Evolutionary conservation across 768 basidiomycete genomes (phyloP), one percentile per base, ranked within the genome.

Genomic region (Rhizopogon rudus): DNA sequence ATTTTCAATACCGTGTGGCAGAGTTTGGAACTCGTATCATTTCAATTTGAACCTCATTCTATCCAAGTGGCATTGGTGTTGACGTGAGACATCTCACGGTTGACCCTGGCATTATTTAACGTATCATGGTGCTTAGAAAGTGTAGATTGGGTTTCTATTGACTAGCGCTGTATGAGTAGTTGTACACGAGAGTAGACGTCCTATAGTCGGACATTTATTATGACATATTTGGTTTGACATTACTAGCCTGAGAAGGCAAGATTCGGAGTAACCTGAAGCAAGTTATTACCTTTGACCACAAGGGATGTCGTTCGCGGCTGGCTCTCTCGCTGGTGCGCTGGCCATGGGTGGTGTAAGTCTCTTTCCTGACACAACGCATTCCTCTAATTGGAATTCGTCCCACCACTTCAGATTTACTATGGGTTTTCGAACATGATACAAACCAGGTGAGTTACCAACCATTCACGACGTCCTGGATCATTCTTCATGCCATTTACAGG

Each of bases 251-350:
- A 33, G 31, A 33, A 33, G 31, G 31, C 31, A 5, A 4, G 25
- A 25, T 25, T 25, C 25, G 3, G 4, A 25, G 25, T 25, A 25
- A 25, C 25, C 4, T 25, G 25, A 20, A 1, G 33, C 3, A 37
- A 37, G 35, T 37, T 13, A 12, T 37, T 5, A 35, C 35, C 3
- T 37, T 35, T 16, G 33, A 37, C 10, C 35, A 9, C 5, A 49
- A 49, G 35, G 16, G 2, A 85, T 86, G 84, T 83, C 84, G 51
- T 75, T 81, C 66, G 70, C 85, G 51, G 63, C 81, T 51, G 84
- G 86, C 28, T 82, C 85, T n/a, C 67, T 86, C n/a, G 84, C 86
- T 37, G 86, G 86, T 28, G 84, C 83, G 35, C 73, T 88, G 54
- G 78, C 81, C 50, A 86, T 84, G 37, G 84, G 86, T 52, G 86